A percentile compares a stretch with the other conserved stretches of the same genome.
Evolutionary conservation across 2,329 filamentous ascomycete genomes (phyloP).

Genomic region (Colletotrichum sidae): DNA sequence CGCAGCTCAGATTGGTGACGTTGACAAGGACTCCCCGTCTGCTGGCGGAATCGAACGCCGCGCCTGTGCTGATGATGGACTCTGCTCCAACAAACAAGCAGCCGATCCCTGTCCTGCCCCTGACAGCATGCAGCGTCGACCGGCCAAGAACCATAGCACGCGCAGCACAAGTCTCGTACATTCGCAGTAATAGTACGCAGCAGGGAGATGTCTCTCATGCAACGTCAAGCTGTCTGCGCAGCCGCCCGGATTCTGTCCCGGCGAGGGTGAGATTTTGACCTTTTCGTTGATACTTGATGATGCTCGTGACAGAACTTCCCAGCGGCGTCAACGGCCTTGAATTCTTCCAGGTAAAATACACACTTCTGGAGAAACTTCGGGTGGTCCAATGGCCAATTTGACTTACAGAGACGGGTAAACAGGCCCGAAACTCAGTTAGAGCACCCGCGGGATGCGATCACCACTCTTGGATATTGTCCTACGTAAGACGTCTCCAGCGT

Average conservation of each 20-base stretch:
- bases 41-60: constrained; percentile 1
- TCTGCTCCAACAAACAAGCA: constrained; percentile 32
- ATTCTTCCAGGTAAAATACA: neutral
- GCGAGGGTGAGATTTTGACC: constrained; percentile 4
- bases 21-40: neutral
- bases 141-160: neutral
- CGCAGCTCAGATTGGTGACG: too few relatives aligned
- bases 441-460: constrained; percentile 4
- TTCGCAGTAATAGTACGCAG: too few relatives aligned
- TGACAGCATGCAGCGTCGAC: constrained; percentile 16
- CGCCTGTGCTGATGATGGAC: too few relatives aligned
- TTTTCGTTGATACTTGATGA: neutral
- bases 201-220: neutral
- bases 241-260: constrained; percentile 1
- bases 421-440: constrained; percentile 1
- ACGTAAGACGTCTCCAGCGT: neutral
- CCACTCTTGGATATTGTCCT: constrained; percentile 4
- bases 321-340: neutral
- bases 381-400: neutral
- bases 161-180: too few relatives aligned
- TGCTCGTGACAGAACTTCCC: too few relatives aligned
- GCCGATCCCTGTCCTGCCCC: constrained; percentile 20
- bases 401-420: neutral
- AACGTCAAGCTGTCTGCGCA: neutral
- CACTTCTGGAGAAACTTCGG: neutral